Evolutionary conservation across 2,329 filamentous ascomycete genomes (phyloP).

Genomic region (Sarocladium kiliense): DNA sequence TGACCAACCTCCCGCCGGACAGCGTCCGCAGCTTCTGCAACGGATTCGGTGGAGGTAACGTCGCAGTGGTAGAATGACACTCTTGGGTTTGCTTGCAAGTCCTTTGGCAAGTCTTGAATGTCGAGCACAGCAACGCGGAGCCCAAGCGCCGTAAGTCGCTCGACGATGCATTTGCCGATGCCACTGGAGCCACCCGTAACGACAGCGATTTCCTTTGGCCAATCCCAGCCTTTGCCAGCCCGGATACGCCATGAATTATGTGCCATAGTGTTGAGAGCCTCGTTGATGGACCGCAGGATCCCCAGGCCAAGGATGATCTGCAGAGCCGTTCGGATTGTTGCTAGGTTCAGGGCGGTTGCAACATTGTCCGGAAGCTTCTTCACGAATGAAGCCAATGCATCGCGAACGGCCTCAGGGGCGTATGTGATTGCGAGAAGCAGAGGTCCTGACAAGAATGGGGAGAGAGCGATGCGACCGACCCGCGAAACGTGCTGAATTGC

Average conservation of each 20-base stretch:
- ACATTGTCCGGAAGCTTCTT: conserved; percentile 6
- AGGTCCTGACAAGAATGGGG: conserved; percentile 16
- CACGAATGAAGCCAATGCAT: conserved; percentile 12
- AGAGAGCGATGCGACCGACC: conserved; percentile 11
- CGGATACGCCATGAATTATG: conserved; percentile 23
- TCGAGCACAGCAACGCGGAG: conserved; percentile 67
- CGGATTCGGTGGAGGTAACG: conserved; percentile 35
- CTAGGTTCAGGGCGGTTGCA: neutral
- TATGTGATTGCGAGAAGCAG: conserved; percentile 14
- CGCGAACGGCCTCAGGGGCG: conserved; percentile 12
- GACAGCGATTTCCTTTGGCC: conserved; percentile 35
- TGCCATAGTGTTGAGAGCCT: conserved; percentile 20
- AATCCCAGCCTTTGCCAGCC: conserved; percentile 24
- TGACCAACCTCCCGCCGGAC: conserved; percentile 44
- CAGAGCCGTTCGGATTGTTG: conserved; percentile 11
- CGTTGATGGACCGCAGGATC: conserved; percentile 19
- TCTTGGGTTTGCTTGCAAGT: conserved; percentile 15
- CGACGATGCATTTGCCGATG: conserved; percentile 32
- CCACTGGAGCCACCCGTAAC: conserved; percentile 39
- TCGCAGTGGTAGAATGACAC: conserved; percentile 32
- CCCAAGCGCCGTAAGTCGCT: conserved; percentile 28
- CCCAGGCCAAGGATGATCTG: conserved; percentile 19
- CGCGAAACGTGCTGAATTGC: conserved; percentile 10
- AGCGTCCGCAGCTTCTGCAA: conserved; percentile 34
- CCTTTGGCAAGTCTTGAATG: conserved; percentile 33